phyloP scores from a whole-genome alignment of 2,329 filamentous ascomycete genomes.

The Botrytis paeoniae region DNA sequence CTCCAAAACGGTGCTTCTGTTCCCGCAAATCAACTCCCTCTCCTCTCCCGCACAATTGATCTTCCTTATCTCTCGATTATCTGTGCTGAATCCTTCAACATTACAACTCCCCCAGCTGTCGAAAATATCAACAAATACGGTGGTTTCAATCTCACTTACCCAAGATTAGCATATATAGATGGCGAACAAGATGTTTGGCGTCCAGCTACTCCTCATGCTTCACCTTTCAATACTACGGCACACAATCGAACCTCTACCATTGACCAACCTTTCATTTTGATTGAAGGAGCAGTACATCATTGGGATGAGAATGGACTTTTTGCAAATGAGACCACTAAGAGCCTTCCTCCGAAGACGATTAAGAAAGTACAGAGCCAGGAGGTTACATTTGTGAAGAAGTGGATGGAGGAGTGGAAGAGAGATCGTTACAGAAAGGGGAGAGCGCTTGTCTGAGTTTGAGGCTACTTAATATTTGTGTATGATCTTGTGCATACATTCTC shows the following conservation, averaged over 20 bases:
- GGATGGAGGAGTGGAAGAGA: slow-evolving; percentile 59
- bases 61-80: slow-evolving; percentile 59
- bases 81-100: slow-evolving; percentile 68
- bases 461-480: not conserved
- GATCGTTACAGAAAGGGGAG: not conserved
- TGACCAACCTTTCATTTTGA: slow-evolving; percentile 69
- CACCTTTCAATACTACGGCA: slow-evolving; percentile 45
- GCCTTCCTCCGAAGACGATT: slow-evolving; percentile 57
- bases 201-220: slow-evolving; percentile 67
- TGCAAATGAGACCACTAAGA: slow-evolving; percentile 52
- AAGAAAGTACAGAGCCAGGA: slow-evolving; percentile 56
- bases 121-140: slow-evolving; percentile 73
- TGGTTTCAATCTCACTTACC: slow-evolving; percentile 65
- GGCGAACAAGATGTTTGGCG: slow-evolving; percentile 80
- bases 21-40: slow-evolving; percentile 59
- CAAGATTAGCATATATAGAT: slow-evolving; percentile 73
- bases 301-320: slow-evolving; percentile 75
- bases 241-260: slow-evolving; percentile 56
- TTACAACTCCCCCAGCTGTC: slow-evolving; percentile 60
- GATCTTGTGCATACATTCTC: not conserved
- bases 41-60: slow-evolving; percentile 69
- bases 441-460: not conserved
- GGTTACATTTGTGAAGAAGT: slow-evolving; percentile 60
- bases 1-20: slow-evolving; percentile 70
- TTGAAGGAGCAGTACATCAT: slow-evolving; percentile 73